A percentile compares a stretch with the other conserved stretches of the same genome.
phyloP scores from a whole-genome alignment of 2,329 filamentous ascomycete genomes.

The Coccinonectria pachysandricola region DNA sequence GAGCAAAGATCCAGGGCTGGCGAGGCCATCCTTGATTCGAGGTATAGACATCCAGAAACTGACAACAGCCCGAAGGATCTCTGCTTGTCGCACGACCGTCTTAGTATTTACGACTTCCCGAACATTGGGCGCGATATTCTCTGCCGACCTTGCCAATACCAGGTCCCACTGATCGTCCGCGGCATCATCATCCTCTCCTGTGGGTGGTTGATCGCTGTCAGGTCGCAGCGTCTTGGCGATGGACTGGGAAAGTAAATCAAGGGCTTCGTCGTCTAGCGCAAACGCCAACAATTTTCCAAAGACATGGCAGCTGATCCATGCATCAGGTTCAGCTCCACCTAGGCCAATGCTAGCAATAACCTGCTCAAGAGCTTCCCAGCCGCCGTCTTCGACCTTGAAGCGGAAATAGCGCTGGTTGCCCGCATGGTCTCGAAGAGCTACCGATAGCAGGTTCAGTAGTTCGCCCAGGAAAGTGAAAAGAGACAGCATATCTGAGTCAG shows the following conservation, averaged over 20 bases:
- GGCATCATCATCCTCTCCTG: conserved; percentile 22
- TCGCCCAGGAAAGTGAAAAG: conserved; percentile 61
- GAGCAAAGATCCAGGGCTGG: conserved; percentile 48
- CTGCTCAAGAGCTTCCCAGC: conserved; percentile 69
- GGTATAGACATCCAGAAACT: conserved; percentile 55
- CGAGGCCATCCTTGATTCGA: conserved; percentile 30
- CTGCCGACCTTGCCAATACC: conserved; percentile 25
- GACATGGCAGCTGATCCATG: conserved; percentile 58
- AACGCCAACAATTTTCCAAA: conserved; percentile 78
- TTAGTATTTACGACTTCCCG: conserved; percentile 39
- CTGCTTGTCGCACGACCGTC: conserved; percentile 47
- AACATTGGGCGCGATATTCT: conserved; percentile 31
- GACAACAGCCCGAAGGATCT: conserved; percentile 52
- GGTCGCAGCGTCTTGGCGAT: conserved; percentile 28
- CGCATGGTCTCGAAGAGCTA: conserved; percentile 64
- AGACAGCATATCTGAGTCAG: conserved; percentile 49
- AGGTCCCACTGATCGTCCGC: conserved; percentile 29
- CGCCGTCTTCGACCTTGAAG: conserved; percentile 62
- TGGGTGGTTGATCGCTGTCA: conserved; percentile 16
- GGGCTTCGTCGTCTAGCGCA: conserved; percentile 65
- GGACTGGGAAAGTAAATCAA: conserved; percentile 57
- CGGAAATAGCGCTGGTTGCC: conserved; percentile 86
- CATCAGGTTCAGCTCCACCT: conserved; percentile 55
- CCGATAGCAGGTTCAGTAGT: conserved; percentile 63
- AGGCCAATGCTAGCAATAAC: conserved; percentile 58